Evolutionary conservation across 2,329 filamentous ascomycete species (phyloP), one percentile per base, ranked within the genome.

Genomic region (Phyllosticta ampelicida): DNA sequence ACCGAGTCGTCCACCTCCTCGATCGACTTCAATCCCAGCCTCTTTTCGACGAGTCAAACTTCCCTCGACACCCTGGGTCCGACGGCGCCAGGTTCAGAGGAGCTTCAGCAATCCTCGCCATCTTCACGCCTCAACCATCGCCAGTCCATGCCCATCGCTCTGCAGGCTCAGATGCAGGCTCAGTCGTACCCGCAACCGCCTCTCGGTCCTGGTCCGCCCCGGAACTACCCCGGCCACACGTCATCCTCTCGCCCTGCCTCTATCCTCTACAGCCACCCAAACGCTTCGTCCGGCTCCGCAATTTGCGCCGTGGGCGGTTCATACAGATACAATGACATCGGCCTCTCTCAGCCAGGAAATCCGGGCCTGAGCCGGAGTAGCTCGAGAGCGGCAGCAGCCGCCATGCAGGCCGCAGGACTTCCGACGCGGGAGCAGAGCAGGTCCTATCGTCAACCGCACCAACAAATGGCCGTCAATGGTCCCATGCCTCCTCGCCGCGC

Each of bases 371-470:
- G 77, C 44, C 80, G 85, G 61, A 82, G 79, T 64, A 84, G 86
- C 65, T 86, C 86, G 16, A 79, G 85, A 63, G 80, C 81, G 51
- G 80, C 80, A 13, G 78, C 79, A 21, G 74, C 76, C 9, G 79
- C 81, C 49, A 81, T 86, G 67, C 78, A 83, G 60, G 81, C 11
- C 77, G 80, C 18, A 78, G 56, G 56, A 5, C 56, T 86, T 52
- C 84, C 85, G 2, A 79, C 82, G 30, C 79, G 87, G 65, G 87
- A 91, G 65, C 76, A 79, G 20, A 90, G 84, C 67, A 82, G 87
- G 63, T 78, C 82, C 28, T 90, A 91, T 69, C 81, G 82, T 57
- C 78, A 82, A 61, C 76, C 78, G 0, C 63, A 62, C 11, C 83
- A 82, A 63, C 76, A 81, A 53, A 76, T 79, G 44, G 71, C 74